phyloP scores from a whole-genome alignment of 2,329 filamentous ascomycete species.

The Colletotrichum eremochloae region DNA sequence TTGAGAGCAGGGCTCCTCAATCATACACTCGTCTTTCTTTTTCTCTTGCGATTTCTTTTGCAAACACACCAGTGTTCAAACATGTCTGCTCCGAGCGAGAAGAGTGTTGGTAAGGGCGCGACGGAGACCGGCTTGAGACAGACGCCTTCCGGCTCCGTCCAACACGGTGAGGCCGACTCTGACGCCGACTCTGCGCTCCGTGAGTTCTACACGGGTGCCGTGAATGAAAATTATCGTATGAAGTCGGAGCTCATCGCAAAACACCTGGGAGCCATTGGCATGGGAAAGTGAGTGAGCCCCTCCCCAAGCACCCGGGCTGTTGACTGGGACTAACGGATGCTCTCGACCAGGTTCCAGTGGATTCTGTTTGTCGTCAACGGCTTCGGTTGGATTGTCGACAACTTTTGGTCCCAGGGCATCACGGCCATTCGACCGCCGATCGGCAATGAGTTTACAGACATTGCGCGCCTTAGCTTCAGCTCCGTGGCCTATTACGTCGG shows the following conservation, averaged over 20 bases:
- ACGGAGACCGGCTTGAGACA: slow-evolving; percentile 21
- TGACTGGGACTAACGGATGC: neutral
- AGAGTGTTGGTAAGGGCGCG: slow-evolving; percentile 28
- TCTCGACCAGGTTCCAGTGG: slow-evolving; percentile 54
- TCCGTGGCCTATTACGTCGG: slow-evolving; percentile 57
- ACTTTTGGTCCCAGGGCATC: slow-evolving; percentile 56
- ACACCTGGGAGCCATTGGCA: slow-evolving; percentile 49
- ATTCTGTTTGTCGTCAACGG: slow-evolving; percentile 61
- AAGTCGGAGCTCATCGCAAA: slow-evolving; percentile 51
- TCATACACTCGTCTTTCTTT: neutral
- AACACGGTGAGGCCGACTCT: slow-evolving; percentile 28
- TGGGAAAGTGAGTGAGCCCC: slow-evolving; percentile 50
- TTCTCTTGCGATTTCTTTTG: too few relatives aligned
- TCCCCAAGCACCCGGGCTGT: too few relatives aligned
- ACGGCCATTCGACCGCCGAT: slow-evolving; percentile 51
- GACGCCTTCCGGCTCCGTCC: slow-evolving; percentile 31
- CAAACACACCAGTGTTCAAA: neutral
- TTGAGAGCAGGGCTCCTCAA: slow-evolving; percentile 36
- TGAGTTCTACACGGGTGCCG: slow-evolving; percentile 54
- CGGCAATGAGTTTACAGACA: slow-evolving; percentile 52
- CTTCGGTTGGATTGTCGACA: slow-evolving; percentile 61
- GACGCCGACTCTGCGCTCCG: slow-evolving; percentile 48
- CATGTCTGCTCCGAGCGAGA: slow-evolving; percentile 36
- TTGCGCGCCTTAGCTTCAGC: slow-evolving; percentile 50
- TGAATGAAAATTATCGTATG: slow-evolving; percentile 49